A percentile compares a stretch with the other conserved stretches of the same genome.
phyloP scores from a whole-genome alignment of 2,329 filamentous ascomycete genomes.

The Meredithiella fracta region DNA sequence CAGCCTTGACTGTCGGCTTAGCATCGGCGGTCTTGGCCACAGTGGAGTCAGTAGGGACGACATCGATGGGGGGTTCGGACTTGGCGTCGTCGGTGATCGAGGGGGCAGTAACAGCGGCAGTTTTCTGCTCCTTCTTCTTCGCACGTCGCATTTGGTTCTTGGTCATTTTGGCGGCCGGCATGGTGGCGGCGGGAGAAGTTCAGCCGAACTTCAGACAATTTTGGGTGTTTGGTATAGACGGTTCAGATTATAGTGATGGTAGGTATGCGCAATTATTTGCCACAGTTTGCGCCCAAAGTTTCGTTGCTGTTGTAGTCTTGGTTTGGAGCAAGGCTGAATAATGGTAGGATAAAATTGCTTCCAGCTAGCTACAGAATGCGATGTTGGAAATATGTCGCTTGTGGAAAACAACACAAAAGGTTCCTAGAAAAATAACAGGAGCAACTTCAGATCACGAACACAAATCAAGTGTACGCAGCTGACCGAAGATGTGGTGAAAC shows the following conservation, averaged over 20 bases:
- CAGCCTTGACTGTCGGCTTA: neutral
- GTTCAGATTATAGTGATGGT: neutral
- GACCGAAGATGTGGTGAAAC: neutral
- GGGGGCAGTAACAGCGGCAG: conserved; percentile 23
- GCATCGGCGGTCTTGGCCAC: neutral
- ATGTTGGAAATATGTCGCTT: neutral
- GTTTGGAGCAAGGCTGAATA: neutral
- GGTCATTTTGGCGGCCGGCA: conserved; percentile 57
- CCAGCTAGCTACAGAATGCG: neutral
- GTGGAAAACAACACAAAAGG: too few relatives aligned
- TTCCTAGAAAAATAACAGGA: too few relatives aligned
- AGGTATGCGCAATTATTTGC: neutral
- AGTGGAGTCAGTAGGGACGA: conserved; percentile 12
- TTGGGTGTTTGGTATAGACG: neutral
- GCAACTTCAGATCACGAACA: neutral
- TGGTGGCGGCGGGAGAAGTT: conserved; percentile 22
- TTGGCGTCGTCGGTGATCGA: neutral
- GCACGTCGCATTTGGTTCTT: conserved; percentile 90
- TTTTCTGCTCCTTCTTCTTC: conserved; percentile 87
- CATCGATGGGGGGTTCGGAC: conserved; percentile 8
- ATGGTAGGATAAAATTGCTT: neutral
- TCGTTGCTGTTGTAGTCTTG: neutral
- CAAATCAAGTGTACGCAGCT: neutral
- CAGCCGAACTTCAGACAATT: neutral
- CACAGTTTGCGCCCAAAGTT: neutral